Evolutionary conservation across 1,284 basidiomycete genomes (phyloP), one percentile per base, ranked within the genome.

Genomic region (Coniferiporia weirii): DNA sequence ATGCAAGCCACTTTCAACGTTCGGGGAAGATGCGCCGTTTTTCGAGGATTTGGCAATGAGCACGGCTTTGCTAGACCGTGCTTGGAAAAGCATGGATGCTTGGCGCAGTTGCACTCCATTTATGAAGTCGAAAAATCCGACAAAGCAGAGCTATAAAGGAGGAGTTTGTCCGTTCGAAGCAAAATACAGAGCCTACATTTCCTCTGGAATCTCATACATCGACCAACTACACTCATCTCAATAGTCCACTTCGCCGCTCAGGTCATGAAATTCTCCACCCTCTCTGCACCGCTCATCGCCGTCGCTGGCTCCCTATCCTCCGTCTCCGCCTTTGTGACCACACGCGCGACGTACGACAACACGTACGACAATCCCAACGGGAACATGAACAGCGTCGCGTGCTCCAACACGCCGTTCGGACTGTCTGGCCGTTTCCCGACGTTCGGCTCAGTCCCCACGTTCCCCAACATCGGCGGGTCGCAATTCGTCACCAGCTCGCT

Each of bases 391-490:
- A 66, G 50, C 35, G 71, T 79, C 56, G 73, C 80, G 3, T 83
- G 82, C 66, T 82, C 81, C 1, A 68, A 80, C 57, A 79, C 78
- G 5, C 3, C 66, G 2, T 68, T 77, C 64, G 78, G 77, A 12
- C 74, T 83, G 53, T 34, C 73, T 45, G 74, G 71, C 57, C 71
- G 72, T 38, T 82, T 70, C 68, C 70, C 67, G 35, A 81, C 74
- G 36, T 77, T 82, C 65, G 71, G 71, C 10, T 72, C 72, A 12
- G 71, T 84, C 49, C 77, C 79, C 32, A 67, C 56, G 36, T 84
- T 76, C 70, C 81, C 82, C 15, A 67, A 74, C 63, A 68, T 83
- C 64, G 81, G 79, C 12, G 81, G 75, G 15, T 74, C 72, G 8
- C 65, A 66, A 32, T 72, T 70, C 19, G 67, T 82, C 47, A 62